A percentile compares a stretch with the other conserved stretches of the same genome.
These are phyloP conservation scores for Crithidia expoeki DNA, from an alignment of 208 protist genomes.

Conservation along the genomic window DNA sequence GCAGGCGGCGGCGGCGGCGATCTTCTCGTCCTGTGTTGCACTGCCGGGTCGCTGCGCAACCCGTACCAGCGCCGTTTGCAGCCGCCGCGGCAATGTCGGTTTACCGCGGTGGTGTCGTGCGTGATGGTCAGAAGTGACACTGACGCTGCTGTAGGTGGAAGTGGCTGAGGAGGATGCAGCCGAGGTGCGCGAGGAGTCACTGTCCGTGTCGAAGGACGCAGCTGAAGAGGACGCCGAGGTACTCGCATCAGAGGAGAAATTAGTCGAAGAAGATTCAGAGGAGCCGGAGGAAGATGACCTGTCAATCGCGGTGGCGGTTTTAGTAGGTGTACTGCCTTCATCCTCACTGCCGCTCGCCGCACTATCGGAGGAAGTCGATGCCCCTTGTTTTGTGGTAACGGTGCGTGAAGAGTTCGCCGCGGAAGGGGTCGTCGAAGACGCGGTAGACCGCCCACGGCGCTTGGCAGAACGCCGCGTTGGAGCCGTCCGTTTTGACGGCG, in stretches of 20 bases:
- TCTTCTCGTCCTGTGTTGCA: conserved; percentile 28
- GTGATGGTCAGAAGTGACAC: neutral
- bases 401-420: no score
- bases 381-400: no score
- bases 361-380: no score
- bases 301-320: no score
- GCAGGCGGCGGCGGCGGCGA: conserved; percentile 53
- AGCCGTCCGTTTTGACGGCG: neutral
- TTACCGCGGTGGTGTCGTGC: conserved; percentile 1
- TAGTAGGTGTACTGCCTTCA: no score
- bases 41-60: conserved; percentile 12
- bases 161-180: neutral
- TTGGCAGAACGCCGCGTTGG: neutral
- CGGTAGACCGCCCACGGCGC: conserved; percentile 1
- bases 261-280: neutral
- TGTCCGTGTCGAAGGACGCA: conserved; percentile 4
- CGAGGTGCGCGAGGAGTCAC: neutral
- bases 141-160: conserved; percentile 26
- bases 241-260: neutral
- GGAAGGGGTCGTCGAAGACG: no score
- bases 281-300: conserved; percentile 3
- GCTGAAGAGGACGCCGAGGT: neutral
- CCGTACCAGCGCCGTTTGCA: conserved; percentile 11
- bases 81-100: neutral
- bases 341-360: no score